Base-by-base conservation (phyloP, 208 protist genomes). In the Acanthamoeba sp. region DNA sequence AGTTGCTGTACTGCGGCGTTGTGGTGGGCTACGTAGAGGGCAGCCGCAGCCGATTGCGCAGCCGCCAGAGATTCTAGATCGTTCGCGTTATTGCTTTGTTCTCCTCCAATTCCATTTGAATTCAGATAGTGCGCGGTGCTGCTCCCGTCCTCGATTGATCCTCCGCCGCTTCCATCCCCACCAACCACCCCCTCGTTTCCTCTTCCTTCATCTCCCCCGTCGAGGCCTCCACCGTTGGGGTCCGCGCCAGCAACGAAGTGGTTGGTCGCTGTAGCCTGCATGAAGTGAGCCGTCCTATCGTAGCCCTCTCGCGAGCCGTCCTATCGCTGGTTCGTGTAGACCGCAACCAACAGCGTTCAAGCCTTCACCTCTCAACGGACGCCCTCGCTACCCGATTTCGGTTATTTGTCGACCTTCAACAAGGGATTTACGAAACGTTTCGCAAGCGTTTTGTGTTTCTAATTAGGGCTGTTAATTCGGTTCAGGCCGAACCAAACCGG, bases 271-370 rank as follows among this genome's bases (percentile, higher is more conserved):
- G 55, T 59, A 4, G 9, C 55, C 22, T 59, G 55, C 55, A 59
- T 59, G 55, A 59, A 59, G 55, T 59, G 55, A 27, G 16, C 55
- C 55, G 64, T 71, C 64, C 64, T 71, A 71, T 71, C 64, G n/a
- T 71, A 71, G 64, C 64, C n/a, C n/a, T 36, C 22, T 22, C 59
- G 22, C 5, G 24, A 7, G 6, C n/a, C 59, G 16, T 22, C 59
- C 59, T 69, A 69, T 69, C 59, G 59, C 24, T 69, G 59, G 16
- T 22, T 22, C 59, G 24, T 34, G 59, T 34, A 27, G 6, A n/a
- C n/a, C n/a, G n/a, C n/a, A n/a, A n/a, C n/a, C n/a, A n/a, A n/a
- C n/a, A n/a, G n/a, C n/a, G n/a, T n/a, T n/a, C n/a, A n/a, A n/a
- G n/a, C n/a, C n/a, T n/a, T n/a, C n/a, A n/a, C n/a, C n/a, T n/a